phyloP scores from a whole-genome alignment of 2,329 filamentous ascomycete genomes.

The Aspergillus floridensis region DNA sequence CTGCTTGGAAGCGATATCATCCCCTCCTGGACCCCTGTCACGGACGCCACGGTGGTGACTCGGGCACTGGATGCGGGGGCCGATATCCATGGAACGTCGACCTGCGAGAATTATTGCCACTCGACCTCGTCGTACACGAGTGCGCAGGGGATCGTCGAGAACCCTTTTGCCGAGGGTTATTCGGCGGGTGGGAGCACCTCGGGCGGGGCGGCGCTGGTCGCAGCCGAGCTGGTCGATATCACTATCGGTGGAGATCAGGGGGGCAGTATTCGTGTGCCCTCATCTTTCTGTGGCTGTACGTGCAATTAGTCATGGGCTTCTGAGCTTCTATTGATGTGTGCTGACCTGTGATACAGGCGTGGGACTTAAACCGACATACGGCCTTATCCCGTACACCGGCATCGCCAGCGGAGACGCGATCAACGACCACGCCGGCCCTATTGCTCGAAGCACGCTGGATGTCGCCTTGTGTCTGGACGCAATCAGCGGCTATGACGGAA shows the following conservation, averaged over 20 bases:
- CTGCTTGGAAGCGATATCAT: slow-evolving; percentile 54
- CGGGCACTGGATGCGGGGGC: slow-evolving; percentile 52
- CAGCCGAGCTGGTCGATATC: slow-evolving; percentile 27
- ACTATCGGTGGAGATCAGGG: slow-evolving; percentile 35
- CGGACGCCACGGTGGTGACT: slow-evolving; percentile 55
- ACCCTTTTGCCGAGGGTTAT: slow-evolving; percentile 29
- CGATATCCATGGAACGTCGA: slow-evolving; percentile 50
- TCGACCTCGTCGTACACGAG: slow-evolving; percentile 31
- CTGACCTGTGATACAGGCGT: slow-evolving; percentile 25
- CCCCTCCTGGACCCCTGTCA: slow-evolving; percentile 50
- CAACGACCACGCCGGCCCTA: slow-evolving; percentile 52
- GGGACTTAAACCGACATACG: slow-evolving; percentile 53
- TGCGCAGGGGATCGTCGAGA: slow-evolving; percentile 29
- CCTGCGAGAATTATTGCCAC: slow-evolving; percentile 54
- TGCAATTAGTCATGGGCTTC: not conserved
- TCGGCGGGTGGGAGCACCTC: slow-evolving; percentile 31
- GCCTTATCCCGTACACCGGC: slow-evolving; percentile 53
- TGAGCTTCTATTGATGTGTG: not conserved
- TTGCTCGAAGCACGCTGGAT: slow-evolving; percentile 44
- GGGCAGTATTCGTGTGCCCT: slow-evolving; percentile 33
- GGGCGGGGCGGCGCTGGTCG: slow-evolving; percentile 28
- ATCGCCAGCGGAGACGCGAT: slow-evolving; percentile 50
- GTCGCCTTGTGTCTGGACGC: slow-evolving; percentile 45
- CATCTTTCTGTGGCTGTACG: slow-evolving; percentile 45
- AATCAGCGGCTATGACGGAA: slow-evolving; percentile 50